A percentile compares a stretch with the other conserved stretches of the same genome.
Conservation (phyloP, 495 filamentous ascomycete species). For the Lasiosphaeris hirsuta region DNA sequence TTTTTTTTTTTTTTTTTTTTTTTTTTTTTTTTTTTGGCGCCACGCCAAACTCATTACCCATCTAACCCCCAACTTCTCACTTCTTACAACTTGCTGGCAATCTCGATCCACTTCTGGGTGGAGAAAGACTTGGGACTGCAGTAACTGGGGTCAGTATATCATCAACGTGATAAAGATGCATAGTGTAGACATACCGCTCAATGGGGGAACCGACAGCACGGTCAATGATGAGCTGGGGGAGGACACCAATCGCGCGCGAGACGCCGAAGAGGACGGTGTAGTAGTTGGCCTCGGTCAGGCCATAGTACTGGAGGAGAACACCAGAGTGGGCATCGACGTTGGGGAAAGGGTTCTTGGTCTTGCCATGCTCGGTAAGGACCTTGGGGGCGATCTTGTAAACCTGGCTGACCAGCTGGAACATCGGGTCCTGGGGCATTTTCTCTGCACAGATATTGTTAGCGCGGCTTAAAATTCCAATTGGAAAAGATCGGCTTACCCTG, state of each 20-base stretch:
- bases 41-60: conserved; percentile 28
- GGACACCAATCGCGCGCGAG: conserved; percentile 93
- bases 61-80: conserved; percentile 7
- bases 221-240: conserved; percentile 99
- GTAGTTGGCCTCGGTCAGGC: conserved; percentile 96
- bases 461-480: background rate
- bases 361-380: conserved; percentile 97
- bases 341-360: conserved; percentile 80
- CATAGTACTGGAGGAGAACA: conserved; percentile 99
- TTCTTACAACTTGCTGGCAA: conserved; percentile 78
- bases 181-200: conserved; percentile 46
- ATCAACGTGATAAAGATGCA: background rate
- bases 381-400: conserved; percentile 99
- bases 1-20: no score
- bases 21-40: no score
- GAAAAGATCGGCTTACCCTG: conserved; percentile 51
- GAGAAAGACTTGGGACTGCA: conserved; percentile 90
- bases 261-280: conserved; percentile 99
- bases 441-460: conserved; percentile 24
- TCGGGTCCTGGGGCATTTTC: conserved; percentile 87
- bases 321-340: conserved; percentile 73
- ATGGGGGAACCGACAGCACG: conserved; percentile 87
- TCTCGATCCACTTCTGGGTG: conserved; percentile 93
- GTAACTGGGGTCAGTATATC: conserved; percentile 28
- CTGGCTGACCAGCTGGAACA: conserved; percentile 99